Base-by-base conservation (phyloP, 306 rosid genomes). In the Comarum palustre region DNA sequence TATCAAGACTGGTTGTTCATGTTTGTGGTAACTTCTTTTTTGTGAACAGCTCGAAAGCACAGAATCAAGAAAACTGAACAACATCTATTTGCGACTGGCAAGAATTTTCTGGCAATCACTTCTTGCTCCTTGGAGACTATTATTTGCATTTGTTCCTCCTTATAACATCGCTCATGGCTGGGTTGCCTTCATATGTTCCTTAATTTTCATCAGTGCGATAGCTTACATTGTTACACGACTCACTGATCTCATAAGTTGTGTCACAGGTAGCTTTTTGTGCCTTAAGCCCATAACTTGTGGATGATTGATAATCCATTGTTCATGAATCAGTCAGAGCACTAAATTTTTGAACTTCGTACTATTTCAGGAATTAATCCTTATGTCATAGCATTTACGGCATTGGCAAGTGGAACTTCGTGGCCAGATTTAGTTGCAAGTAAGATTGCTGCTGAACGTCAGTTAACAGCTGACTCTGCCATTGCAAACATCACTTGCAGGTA, bases 401-500 rank as follows among this genome's bases (percentile, higher is more conserved):
- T 90, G 76, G 97, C 96, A 72, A 32, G 84, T 73, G 98, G 97
- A 83, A 94, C 97, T 82, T 94, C 98, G 5, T 91, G 98, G 98
- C 98, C 97, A 6, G 98, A 94, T 83, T 90, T 94, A 78, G 98
- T 94, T 75, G 98, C 98, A 6, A 94, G 98, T 81, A 94, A 82
- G 91, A 94, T 94, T 78, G 98, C 98, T 74, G 95, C 96, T 41
- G 91, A 94, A 84, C 98, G 98, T 52, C 98, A 91, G 84, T 57
- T 78, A 73, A 94, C 96, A 11, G 98, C 98, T 4, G 97, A 94
- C 73, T 94, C 98, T 20, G 97, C 98, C 73, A 91, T 94, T 75
- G 98, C 98, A 74, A 94, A 94, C 81, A 94, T 94, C 75, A 94
- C 97, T 66, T 94, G 98, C 98, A 94, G 98, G 98, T 94, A 61